These are phyloP conservation scores for Apiospora phragmitis DNA, from an alignment of 2,329 filamentous ascomycete species.

Conservation along the genomic window DNA sequence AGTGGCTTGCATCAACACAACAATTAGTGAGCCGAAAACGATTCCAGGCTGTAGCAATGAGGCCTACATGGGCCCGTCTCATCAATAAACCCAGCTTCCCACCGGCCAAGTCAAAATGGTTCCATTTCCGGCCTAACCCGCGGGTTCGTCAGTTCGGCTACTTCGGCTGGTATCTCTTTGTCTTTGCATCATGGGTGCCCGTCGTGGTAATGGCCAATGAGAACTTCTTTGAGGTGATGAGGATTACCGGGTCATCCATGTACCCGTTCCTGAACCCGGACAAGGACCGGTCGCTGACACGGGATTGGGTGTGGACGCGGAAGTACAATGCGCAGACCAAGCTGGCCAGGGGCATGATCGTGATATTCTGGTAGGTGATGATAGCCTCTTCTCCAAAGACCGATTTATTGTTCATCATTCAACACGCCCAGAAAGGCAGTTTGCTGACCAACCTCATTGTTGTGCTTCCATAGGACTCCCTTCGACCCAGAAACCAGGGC, in stretches of 20 bases:
- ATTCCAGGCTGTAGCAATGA: neutral
- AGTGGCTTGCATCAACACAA: neutral
- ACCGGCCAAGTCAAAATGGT: neutral
- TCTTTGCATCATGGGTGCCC: constrained; percentile 62
- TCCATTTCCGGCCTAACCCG: neutral
- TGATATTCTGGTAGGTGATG: constrained; percentile 61
- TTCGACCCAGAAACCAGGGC: constrained; percentile 66
- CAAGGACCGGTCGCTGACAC: constrained; percentile 53
- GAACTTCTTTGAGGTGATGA: constrained; percentile 58
- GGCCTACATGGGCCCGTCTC: neutral
- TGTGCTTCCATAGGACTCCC: constrained; percentile 60
- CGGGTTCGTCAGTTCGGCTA: neutral
- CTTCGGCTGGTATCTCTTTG: constrained; percentile 47
- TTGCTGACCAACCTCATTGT: constrained; percentile 17
- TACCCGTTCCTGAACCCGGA: constrained; percentile 73
- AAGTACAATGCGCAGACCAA: constrained; percentile 59
- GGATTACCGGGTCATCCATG: constrained; percentile 69
- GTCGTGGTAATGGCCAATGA: constrained; percentile 62
- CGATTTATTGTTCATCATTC: neutral
- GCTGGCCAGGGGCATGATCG: constrained; percentile 71
- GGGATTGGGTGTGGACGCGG: constrained; percentile 59
- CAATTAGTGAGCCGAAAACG: neutral
- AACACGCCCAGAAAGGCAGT: neutral
- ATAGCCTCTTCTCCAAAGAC: neutral
- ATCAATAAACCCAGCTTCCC: neutral